A percentile compares a stretch with the other conserved stretches of the same genome.
phyloP scores from a whole-genome alignment of 768 basidiomycete genomes.

The Leccinum subgranulosum region DNA sequence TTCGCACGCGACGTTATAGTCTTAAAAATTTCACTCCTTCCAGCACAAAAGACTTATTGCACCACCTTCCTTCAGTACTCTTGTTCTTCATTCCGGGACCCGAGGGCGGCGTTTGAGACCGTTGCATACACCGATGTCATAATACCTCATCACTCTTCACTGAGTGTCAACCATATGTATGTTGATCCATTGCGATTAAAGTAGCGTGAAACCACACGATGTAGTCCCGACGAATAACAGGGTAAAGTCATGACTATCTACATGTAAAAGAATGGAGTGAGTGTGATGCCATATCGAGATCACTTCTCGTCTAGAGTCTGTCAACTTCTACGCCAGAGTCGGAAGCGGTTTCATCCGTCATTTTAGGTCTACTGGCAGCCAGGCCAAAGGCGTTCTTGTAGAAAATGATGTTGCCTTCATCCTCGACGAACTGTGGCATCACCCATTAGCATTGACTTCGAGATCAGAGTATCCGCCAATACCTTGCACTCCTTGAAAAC shows the following conservation, averaged over 20 bases:
- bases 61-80: too few species aligned
- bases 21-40: too few species aligned
- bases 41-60: too few species aligned
- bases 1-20: too few species aligned
- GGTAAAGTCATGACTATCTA: constrained; percentile 10
- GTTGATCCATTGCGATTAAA: not conserved
- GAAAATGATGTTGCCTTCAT: constrained; percentile 87
- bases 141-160: not conserved
- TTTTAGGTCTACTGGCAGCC: constrained; percentile 65
- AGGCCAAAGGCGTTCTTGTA: constrained; percentile 86
- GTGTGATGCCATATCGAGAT: constrained; percentile 2
- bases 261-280: not conserved
- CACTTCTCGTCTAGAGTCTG: constrained; percentile 26
- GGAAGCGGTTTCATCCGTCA: constrained; percentile 53
- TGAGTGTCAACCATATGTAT: not conserved
- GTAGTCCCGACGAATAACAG: not conserved
- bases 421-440: constrained; percentile 74
- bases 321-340: constrained; percentile 69
- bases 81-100: not conserved
- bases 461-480: not conserved
- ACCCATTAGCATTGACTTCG: not conserved
- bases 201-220: not conserved
- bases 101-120: not conserved
- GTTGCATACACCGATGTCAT: not conserved
- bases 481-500: constrained; percentile 79